Evolutionary conservation across 2,329 filamentous ascomycete species (phyloP), one percentile per base, ranked within the genome.

Genomic region (Coniochaeta sp.): DNA sequence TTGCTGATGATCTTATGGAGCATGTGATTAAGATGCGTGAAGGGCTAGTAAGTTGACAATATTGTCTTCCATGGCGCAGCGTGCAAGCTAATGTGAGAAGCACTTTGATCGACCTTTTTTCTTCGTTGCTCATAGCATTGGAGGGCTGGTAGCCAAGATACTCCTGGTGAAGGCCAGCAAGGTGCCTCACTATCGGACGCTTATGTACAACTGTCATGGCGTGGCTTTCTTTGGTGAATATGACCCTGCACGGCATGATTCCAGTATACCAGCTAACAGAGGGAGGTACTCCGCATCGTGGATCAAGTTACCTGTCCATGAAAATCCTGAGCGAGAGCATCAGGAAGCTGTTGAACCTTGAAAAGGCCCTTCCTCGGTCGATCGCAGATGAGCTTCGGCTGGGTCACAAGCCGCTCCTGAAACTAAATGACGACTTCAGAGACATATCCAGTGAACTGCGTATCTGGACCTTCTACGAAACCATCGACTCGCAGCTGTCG

Each of bases 391-490:
- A 81, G 8, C 72, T 87, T 0, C 77, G 76, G 0, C 72, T 85
- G 0, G 80, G 79, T 10, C 79, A 81, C 62, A 71, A 72, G n/a
- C 67, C 75, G 0, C 70, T 88, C 1, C 68, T 81, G 7, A 74
- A 73, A 44, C 74, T 77, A 55, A 80, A 86, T 19, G 80, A 85
- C 3, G 75, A 78, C 47, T 88, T 87, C 66, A 78, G 78, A 55
- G 75, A 81, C 3, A 77, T 84, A 5, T 79, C 83, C 0, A 80
- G 80, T 38, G 85, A 87, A 60, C 74, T 87, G 57, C 80, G 79
- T 7, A 75, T 87, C 14, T 87, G 84, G 83, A 85, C 83, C 0
- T 81, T 87, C 44, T 83, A 87, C 61, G 85, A 87, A 65, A 87
- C 83, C 0, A 77, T 83, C 8, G 84, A 87, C 67, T 86, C 84